These are phyloP conservation scores for Candida morakotiae DNA, from an alignment of 805 yeast species.

Conservation along the genomic window DNA sequence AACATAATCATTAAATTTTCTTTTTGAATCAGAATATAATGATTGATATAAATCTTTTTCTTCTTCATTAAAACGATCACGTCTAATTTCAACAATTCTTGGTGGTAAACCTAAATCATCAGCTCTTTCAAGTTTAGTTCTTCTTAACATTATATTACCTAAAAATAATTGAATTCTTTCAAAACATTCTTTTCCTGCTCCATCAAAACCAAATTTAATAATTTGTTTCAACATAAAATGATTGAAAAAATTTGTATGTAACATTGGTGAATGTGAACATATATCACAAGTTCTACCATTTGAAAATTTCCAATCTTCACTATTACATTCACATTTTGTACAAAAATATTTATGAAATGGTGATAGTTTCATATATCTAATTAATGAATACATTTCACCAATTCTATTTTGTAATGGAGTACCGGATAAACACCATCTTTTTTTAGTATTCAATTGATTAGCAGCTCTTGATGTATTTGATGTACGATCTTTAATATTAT, in stretches of 20 bases:
- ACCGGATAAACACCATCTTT: conserved; percentile 91
- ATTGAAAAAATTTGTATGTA: conserved; percentile 91
- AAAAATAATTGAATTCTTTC: conserved; percentile 69
- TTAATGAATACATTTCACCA: conserved; percentile 92
- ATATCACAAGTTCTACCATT: conserved; percentile 79
- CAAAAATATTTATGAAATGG: conserved; percentile 92
- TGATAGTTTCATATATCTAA: conserved; percentile 74
- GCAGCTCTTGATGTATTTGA: conserved; percentile 94
- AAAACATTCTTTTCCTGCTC: conserved; percentile 78
- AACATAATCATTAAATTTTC: conserved; percentile 88
- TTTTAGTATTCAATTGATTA: conserved; percentile 61
- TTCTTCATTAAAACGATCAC: conserved; percentile 87
- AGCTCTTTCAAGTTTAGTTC: conserved; percentile 94
- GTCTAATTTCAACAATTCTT: conserved; percentile 81
- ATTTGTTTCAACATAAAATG: conserved; percentile 94
- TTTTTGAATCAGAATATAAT: conserved; percentile 77
- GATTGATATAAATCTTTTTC: conserved; percentile 91
- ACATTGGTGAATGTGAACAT: conserved; percentile 93
- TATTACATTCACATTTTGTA: conserved; percentile 84
- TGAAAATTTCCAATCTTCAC: conserved; percentile 79
- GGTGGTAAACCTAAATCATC: conserved; percentile 98
- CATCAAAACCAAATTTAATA: conserved; percentile 77
- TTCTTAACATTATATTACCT: conserved; percentile 80
- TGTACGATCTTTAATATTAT: conserved; percentile 91
- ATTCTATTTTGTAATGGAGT: conserved; percentile 95